A percentile compares a stretch with the other conserved stretches of the same genome.
Evolutionary conservation across 805 yeast genomes (phyloP).

Genomic region (Ogataea saltuana): DNA sequence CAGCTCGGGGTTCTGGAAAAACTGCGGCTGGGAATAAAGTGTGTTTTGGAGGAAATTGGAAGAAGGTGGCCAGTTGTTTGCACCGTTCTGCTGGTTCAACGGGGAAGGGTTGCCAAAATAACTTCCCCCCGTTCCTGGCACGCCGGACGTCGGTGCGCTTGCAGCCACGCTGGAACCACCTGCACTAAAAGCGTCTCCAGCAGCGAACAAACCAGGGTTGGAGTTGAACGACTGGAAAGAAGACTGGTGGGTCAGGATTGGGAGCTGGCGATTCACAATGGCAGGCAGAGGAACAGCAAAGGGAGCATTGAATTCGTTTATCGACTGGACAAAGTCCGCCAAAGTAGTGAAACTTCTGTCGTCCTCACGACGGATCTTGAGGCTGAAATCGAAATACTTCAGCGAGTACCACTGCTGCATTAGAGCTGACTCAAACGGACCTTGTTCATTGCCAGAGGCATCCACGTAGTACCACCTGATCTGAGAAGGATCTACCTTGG

Average conservation of each 20-base stretch:
- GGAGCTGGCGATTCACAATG: slow-evolving; percentile 7
- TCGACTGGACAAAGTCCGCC: slow-evolving; percentile 49
- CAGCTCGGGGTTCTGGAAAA: slow-evolving; percentile 25
- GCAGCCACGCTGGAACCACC: slow-evolving; percentile 2
- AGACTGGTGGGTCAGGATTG: slow-evolving; percentile 13
- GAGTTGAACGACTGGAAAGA: slow-evolving; percentile 20
- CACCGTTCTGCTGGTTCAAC: slow-evolving; percentile 3
- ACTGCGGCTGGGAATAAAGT: slow-evolving; percentile 29
- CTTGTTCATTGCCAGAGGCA: slow-evolving; percentile 68
- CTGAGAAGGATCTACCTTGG: slow-evolving; percentile 29
- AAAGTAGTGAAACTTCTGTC: slow-evolving; percentile 53
- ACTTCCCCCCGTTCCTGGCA: not conserved
- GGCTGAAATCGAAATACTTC: slow-evolving; percentile 55
- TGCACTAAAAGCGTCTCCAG: no score
- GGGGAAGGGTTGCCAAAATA: slow-evolving; percentile 11
- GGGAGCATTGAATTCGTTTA: slow-evolving; percentile 56
- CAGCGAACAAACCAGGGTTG: slow-evolving; percentile 17
- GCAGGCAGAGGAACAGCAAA: slow-evolving; percentile 58
- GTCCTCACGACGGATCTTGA: slow-evolving; percentile 59
- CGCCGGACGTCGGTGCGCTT: slow-evolving; percentile 5
- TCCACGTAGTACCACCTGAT: slow-evolving; percentile 76
- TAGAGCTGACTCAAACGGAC: slow-evolving; percentile 71
- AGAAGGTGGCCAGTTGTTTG: slow-evolving; percentile 13
- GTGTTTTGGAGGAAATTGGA: slow-evolving; percentile 11
- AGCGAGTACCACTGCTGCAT: slow-evolving; percentile 80